phyloP scores from a whole-genome alignment of 2,329 filamentous ascomycete species.

The Paraconiothyrium sp. region DNA sequence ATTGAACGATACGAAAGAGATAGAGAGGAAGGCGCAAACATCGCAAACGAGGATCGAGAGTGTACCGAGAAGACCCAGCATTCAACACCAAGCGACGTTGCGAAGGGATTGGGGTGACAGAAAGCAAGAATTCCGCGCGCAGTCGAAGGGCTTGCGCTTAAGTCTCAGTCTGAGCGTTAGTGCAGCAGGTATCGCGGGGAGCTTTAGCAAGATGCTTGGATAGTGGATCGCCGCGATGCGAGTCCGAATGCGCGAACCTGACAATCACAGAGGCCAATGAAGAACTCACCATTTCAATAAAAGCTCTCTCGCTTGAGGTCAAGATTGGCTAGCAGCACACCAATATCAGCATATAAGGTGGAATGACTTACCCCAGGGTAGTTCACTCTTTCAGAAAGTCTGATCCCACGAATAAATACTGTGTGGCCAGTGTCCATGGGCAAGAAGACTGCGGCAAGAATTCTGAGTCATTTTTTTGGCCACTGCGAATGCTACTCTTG shows the following conservation, averaged over 20 bases:
- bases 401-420: too few relatives aligned
- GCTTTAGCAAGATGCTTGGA: constrained; percentile 29
- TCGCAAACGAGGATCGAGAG: constrained; percentile 15
- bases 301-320: too few relatives aligned
- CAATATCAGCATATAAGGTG: too few relatives aligned
- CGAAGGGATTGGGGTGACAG: constrained; percentile 39
- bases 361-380: too few relatives aligned
- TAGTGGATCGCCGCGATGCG: constrained; percentile 11
- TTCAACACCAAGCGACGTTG: constrained; percentile 34
- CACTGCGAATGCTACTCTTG: background rate
- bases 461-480: too few relatives aligned
- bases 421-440: too few relatives aligned
- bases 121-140: constrained; percentile 36
- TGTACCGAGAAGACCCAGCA: constrained; percentile 21
- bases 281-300: too few relatives aligned
- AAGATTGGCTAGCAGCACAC: too few relatives aligned
- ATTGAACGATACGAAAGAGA: constrained; percentile 14
- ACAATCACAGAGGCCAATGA: too few relatives aligned
- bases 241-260: background rate
- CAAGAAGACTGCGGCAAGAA: too few relatives aligned
- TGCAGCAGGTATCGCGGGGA: constrained; percentile 31
- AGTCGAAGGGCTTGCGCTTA: constrained; percentile 41
- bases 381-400: too few relatives aligned
- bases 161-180: constrained; percentile 43
- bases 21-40: constrained; percentile 5